These are phyloP conservation scores for Rutstroemia sp. DNA, from an alignment of 2,329 filamentous ascomycete species.

Conservation along the genomic window DNA sequence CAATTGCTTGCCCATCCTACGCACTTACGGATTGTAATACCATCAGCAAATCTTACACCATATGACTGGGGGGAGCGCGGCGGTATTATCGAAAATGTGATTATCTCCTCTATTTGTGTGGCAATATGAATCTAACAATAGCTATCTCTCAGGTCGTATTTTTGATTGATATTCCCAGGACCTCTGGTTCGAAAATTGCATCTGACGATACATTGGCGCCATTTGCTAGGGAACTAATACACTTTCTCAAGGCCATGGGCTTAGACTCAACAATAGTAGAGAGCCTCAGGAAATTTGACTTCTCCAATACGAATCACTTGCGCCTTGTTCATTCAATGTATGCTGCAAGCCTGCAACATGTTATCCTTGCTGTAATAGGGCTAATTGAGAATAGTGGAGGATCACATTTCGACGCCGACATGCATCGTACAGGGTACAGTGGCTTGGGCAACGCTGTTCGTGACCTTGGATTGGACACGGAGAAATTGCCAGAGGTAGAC, in stretches of 20 bases:
- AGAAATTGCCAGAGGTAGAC: slow-evolving; percentile 57
- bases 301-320: slow-evolving; percentile 60
- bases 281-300: slow-evolving; percentile 75
- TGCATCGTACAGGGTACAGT: slow-evolving; percentile 59
- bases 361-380: neutral
- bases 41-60: slow-evolving; percentile 76
- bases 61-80: slow-evolving; percentile 67
- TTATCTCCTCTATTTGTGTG: slow-evolving; percentile 17
- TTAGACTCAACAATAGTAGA: slow-evolving; percentile 56
- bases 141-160: slow-evolving; percentile 1
- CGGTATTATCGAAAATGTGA: slow-evolving; percentile 77
- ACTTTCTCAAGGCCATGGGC: slow-evolving; percentile 24
- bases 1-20: slow-evolving; percentile 75
- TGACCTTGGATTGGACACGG: slow-evolving; percentile 52
- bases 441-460: slow-evolving; percentile 63
- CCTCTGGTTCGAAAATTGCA: slow-evolving; percentile 18
- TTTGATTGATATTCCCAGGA: slow-evolving; percentile 60
- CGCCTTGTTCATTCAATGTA: slow-evolving; percentile 84
- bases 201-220: slow-evolving; percentile 30
- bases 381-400: slow-evolving; percentile 40
- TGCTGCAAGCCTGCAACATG: slow-evolving; percentile 27
- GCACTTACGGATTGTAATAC: slow-evolving; percentile 73
- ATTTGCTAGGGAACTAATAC: slow-evolving; percentile 63
- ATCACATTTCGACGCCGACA: slow-evolving; percentile 42
- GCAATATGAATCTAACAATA: neutral